phyloP scores from a whole-genome alignment of 2,329 filamentous ascomycete genomes.

The Xylaria sp. region DNA sequence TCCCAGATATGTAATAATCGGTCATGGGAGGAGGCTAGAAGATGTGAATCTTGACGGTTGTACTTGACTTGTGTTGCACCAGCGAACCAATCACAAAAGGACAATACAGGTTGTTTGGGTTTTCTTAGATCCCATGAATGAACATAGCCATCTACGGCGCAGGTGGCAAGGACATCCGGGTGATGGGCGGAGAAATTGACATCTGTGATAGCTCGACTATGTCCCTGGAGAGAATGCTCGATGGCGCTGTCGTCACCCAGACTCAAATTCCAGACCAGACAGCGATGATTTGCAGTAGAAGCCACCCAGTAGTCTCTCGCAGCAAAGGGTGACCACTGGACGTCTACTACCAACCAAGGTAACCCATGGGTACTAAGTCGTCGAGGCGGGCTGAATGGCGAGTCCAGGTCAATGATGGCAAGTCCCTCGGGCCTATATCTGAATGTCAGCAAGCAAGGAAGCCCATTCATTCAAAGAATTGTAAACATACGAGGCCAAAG shows the following conservation, averaged over 20 bases:
- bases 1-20: constrained; percentile 91
- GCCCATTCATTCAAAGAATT: background rate
- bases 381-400: constrained; percentile 85
- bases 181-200: constrained; percentile 97
- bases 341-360: constrained; percentile 95
- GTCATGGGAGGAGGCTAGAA: constrained; percentile 91
- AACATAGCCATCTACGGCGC: constrained; percentile 91
- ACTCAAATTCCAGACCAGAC: constrained; percentile 91
- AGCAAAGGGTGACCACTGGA: constrained; percentile 96
- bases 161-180: constrained; percentile 88
- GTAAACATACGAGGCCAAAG: constrained; percentile 76
- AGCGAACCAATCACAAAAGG: constrained; percentile 92
- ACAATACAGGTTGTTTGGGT: constrained; percentile 77
- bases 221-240: constrained; percentile 87
- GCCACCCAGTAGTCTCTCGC: constrained; percentile 91
- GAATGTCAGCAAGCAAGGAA: constrained; percentile 35
- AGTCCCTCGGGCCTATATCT: constrained; percentile 77
- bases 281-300: constrained; percentile 93
- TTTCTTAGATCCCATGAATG: constrained; percentile 90
- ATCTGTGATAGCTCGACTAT: constrained; percentile 90
- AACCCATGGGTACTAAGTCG: constrained; percentile 84
- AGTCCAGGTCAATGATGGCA: constrained; percentile 92
- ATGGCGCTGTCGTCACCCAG: constrained; percentile 81
- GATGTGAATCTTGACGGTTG: constrained; percentile 86
- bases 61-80: constrained; percentile 96